These are phyloP conservation scores for Chloranthus sessilifolius DNA, from an alignment of 164 flowering plant species.

Conservation along the genomic window DNA sequence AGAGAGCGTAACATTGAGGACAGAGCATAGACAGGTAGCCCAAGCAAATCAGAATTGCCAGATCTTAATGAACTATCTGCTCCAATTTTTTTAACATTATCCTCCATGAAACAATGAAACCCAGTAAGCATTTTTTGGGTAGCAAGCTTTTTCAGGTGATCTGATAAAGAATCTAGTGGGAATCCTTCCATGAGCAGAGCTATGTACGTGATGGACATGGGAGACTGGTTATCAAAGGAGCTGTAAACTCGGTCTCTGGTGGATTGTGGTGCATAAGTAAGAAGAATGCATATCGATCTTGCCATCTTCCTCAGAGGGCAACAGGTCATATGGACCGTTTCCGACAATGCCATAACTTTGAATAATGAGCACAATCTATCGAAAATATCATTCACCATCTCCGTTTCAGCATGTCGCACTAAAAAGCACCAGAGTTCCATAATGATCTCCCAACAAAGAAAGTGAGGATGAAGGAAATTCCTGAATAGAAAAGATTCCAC, in stretches of 20 bases:
- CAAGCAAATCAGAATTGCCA: constrained; percentile 25
- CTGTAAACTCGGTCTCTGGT: constrained; percentile 41
- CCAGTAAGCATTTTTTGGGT: constrained; percentile 36
- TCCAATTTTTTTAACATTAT: constrained; percentile 24
- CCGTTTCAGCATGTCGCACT: constrained; percentile 58
- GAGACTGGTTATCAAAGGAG: constrained; percentile 31
- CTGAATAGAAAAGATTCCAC: constrained; percentile 57
- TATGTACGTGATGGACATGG: constrained; percentile 25
- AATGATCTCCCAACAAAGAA: constrained; percentile 67
- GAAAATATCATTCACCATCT: constrained; percentile 36
- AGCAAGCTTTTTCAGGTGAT: constrained; percentile 39
- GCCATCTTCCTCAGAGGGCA: constrained; percentile 67
- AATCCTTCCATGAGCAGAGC: constrained; percentile 83
- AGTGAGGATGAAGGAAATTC: constrained; percentile 81
- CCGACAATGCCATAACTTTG: constrained; percentile 33
- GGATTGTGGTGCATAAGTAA: constrained; percentile 35
- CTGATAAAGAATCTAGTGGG: constrained; percentile 58
- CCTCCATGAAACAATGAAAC: constrained; percentile 49
- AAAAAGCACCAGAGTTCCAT: constrained; percentile 83
- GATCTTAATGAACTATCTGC: constrained; percentile 14
- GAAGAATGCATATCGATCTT: constrained; percentile 51
- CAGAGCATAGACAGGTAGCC: constrained; percentile 52
- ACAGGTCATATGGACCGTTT: constrained; percentile 32
- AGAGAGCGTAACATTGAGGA: constrained; percentile 53
- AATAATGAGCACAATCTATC: constrained; percentile 49